Percentiles rank a stretch among this genome's conserved stretches.
phyloP scores from a whole-genome alignment of 23 red algal species.

The Agarophyton chilense region DNA sequence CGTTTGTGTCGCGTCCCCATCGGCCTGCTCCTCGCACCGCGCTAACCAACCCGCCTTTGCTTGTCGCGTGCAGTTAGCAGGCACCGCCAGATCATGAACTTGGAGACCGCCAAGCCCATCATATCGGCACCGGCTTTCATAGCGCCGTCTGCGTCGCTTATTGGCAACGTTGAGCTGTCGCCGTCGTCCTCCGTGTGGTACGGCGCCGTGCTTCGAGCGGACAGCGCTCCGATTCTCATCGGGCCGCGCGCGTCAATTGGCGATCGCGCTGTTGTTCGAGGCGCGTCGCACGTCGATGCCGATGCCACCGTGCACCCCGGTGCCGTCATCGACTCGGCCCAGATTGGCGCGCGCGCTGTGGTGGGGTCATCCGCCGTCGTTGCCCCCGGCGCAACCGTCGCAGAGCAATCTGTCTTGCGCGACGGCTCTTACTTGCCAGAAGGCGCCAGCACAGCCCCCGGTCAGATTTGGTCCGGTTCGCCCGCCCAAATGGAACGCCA shows the following conservation, averaged over 20 bases:
- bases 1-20: not conserved
- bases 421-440: constrained; percentile 37
- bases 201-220: constrained; percentile 92
- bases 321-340: constrained; percentile 75
- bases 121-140: constrained; percentile 71
- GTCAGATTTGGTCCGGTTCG: constrained; percentile 64
- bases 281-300: constrained; percentile 69
- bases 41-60: not conserved
- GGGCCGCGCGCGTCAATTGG: constrained; percentile 70
- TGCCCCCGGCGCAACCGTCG: constrained; percentile 58
- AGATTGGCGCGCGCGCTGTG: constrained; percentile 70
- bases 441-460: constrained; percentile 46
- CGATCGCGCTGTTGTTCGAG: constrained; percentile 90
- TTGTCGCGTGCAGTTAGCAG: constrained; percentile 39
- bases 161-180: constrained; percentile 79
- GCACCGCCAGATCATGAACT: constrained; percentile 73
- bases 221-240: constrained; percentile 76
- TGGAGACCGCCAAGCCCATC: constrained; percentile 48
- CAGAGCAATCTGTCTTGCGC: constrained; percentile 26
- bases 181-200: constrained; percentile 94
- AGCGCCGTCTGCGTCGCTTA: constrained; percentile 87
- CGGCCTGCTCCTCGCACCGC: not conserved
- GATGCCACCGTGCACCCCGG: constrained; percentile 66
- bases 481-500: constrained; percentile 68
- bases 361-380: constrained; percentile 84